Conservation (phyloP, 169 alveolate species). For the Eimeria acervulina region DNA sequence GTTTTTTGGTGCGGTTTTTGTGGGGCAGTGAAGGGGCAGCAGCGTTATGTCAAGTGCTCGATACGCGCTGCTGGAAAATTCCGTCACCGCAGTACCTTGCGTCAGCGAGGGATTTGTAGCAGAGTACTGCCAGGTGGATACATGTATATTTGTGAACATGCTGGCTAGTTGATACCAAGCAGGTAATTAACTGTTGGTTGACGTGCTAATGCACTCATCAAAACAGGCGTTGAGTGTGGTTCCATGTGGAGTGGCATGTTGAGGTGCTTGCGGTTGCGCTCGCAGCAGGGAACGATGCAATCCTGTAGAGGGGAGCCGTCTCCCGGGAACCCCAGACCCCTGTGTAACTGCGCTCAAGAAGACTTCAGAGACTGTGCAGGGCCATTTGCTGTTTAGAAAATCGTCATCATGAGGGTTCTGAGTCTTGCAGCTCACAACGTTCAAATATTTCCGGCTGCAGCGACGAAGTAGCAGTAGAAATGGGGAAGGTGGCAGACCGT, state of each 20-base stretch:
- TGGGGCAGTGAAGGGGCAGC: too few relatives aligned
- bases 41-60: not conserved
- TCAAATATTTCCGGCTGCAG: too few relatives aligned
- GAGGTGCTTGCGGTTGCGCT: not conserved
- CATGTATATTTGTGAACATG: not conserved
- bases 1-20: not conserved
- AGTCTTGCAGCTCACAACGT: too few relatives aligned
- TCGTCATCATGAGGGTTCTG: too few relatives aligned
- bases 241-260: not conserved
- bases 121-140: not conserved
- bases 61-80: not conserved
- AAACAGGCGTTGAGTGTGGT: not conserved
- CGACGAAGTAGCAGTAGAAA: too few relatives aligned
- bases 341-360: too few relatives aligned
- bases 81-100: not conserved
- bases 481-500: too few relatives aligned
- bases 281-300: too few relatives aligned
- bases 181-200: not conserved
- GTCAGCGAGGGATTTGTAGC: not conserved
- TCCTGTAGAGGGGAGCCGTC: too few relatives aligned
- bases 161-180: not conserved
- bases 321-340: too few relatives aligned
- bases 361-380: too few relatives aligned
- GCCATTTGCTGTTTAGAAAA: too few relatives aligned
- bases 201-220: not conserved